Conservation (phyloP, 2,329 filamentous ascomycete species). For the Ambrosiella cleistominuta region DNA sequence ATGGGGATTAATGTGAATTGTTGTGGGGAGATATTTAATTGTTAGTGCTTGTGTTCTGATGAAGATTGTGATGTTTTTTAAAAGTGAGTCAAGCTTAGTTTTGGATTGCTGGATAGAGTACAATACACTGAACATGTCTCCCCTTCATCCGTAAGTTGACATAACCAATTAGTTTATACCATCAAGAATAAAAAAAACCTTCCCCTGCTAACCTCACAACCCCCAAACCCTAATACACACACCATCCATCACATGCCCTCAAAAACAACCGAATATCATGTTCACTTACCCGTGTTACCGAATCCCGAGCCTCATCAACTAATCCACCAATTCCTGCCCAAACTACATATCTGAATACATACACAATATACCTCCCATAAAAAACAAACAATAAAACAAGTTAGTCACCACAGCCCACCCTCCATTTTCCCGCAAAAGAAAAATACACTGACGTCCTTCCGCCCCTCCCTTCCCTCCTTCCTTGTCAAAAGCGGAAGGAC, state of each 20-base stretch:
- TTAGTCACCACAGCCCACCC: neutral
- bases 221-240: neutral
- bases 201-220: neutral
- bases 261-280: neutral
- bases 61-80: no score
- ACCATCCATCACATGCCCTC: neutral
- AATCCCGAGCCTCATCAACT: neutral
- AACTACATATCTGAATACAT: neutral
- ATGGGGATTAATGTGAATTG: neutral
- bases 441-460: neutral
- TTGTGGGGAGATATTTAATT: neutral
- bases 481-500: neutral
- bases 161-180: no score
- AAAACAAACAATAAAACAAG: neutral
- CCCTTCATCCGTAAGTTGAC: no score
- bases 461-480: neutral
- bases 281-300: slow-evolving; percentile 1
- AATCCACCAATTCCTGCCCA: neutral
- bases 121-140: no score
- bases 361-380: neutral
- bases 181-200: no score
- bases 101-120: no score
- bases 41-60: no score
- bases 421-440: neutral
- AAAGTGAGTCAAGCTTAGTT: no score